Percentiles rank a stretch among this genome's conserved stretches.
Conservation (phyloP, 192 early-diverging fungal species). For the Lunasporangiospora selenospora region DNA sequence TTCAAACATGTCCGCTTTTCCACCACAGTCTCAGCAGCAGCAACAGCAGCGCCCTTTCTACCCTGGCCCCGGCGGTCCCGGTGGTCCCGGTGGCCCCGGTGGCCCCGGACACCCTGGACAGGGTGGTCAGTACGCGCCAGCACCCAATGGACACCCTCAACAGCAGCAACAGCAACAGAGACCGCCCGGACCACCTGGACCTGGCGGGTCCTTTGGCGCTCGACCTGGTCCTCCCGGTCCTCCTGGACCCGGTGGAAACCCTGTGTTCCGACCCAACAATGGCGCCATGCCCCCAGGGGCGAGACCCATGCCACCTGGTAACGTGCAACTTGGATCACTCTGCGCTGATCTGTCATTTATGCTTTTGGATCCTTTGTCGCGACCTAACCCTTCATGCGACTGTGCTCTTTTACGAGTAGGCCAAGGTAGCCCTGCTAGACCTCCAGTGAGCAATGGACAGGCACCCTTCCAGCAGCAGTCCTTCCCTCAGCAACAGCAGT, state of each 20-base stretch:
- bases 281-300: conserved; percentile 17
- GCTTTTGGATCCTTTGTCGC: too few relatives aligned
- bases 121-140: conserved; percentile 19
- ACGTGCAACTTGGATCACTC: too few relatives aligned
- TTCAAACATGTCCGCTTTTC: conserved; percentile 35
- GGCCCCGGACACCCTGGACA: conserved; percentile 18
- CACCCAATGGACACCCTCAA: conserved; percentile 21
- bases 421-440: neutral
- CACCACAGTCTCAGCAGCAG: conserved; percentile 17
- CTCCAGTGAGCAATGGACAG: too few relatives aligned
- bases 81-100: conserved; percentile 17
- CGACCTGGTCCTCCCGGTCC: too few relatives aligned
- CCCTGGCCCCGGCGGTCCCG: conserved; percentile 15
- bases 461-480: conserved; percentile 9
- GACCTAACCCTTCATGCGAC: too few relatives aligned
- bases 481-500: conserved; percentile 15
- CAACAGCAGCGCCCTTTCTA: conserved; percentile 27
- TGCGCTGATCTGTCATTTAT: too few relatives aligned
- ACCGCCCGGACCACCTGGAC: conserved; percentile 12
- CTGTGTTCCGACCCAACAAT: conserved; percentile 14
- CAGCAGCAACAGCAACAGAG: conserved; percentile 15
- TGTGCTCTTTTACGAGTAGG: too few relatives aligned
- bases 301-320: conserved; percentile 27
- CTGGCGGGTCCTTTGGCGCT: too few relatives aligned
- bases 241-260: conserved; percentile 6